Evolutionary conservation across 2,329 filamentous ascomycete species (phyloP), one percentile per base, ranked within the genome.

Genomic region (Nemania diffusa): DNA sequence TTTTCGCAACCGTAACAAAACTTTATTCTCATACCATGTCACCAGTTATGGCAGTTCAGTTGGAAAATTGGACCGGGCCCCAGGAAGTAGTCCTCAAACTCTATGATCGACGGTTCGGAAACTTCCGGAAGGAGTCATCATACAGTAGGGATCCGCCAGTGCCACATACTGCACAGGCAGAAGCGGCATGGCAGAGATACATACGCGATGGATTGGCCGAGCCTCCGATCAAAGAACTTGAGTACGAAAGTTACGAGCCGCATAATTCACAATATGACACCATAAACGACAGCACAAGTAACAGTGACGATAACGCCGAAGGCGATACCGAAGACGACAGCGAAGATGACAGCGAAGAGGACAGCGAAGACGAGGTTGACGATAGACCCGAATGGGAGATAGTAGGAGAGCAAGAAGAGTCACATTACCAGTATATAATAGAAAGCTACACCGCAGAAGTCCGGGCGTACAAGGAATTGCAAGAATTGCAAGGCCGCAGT

Each of bases 381-480:
- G 44, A 59, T 17, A 59, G 29, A 20, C 9, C 48, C 3, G 58
- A 61, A 44, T n/a, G 34, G 34, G 58, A 53, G 48, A 52, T 9
- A 26, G 4, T 61, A 8, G 58, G 15, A 17, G 48, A 61, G 20
- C 22, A 53, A 13, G 58, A 61, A 53, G 58, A 8, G 3, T 7
- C 7, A 53, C 44, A 44, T 27, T 53, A 61, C 22, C 44, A 44
- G 5, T 1, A 42, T 4, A 22, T 44, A 32, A 34, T 13, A n/a
- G 32, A 44, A 3, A 15, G 32, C 13, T 61, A 61, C 24, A 53
- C 17, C 17, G 2, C 4, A 34, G 58, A 61, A 32, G 48, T 53
- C 17, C 48, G 34, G 34, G 58, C 22, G 8, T 61, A 61, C 24
- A 50, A 61, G 5, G 27, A 53, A n/a, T 17, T 61, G 48, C 52